These are phyloP conservation scores for Xylaria sp. DNA, from an alignment of 495 filamentous ascomycete species.

Conservation along the genomic window DNA sequence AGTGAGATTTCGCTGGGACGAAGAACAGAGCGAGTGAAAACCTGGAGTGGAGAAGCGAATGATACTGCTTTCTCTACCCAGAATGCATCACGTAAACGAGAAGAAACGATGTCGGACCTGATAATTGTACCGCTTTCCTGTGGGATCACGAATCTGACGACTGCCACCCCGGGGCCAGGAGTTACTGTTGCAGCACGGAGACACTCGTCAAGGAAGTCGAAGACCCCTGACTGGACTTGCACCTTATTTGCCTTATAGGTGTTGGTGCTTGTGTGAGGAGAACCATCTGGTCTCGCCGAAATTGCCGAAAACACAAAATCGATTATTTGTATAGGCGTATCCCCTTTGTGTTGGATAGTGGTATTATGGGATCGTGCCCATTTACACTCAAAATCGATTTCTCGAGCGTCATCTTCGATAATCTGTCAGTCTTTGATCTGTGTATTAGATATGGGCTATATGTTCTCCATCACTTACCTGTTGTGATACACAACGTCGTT, in stretches of 20 bases:
- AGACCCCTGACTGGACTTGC: constrained; percentile 19
- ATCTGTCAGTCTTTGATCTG: neutral
- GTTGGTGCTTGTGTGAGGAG: neutral
- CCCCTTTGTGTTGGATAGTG: constrained; percentile 12
- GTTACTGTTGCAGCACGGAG: constrained; percentile 25
- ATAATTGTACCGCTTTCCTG: constrained; percentile 29
- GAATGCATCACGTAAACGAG: constrained; percentile 33
- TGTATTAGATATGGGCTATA: neutral
- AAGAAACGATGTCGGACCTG: constrained; percentile 38
- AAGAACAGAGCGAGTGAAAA: constrained; percentile 25
- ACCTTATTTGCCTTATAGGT: neutral
- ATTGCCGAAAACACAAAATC: constrained; percentile 14
- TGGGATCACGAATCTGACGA: constrained; percentile 35
- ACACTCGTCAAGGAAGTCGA: constrained; percentile 32
- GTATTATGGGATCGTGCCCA: constrained; percentile 27
- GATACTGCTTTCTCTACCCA: constrained; percentile 31
- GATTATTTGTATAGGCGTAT: constrained; percentile 15
- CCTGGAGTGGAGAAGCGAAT: constrained; percentile 32
- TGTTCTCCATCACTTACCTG: neutral
- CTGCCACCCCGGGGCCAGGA: constrained; percentile 3
- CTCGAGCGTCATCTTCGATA: constrained; percentile 17
- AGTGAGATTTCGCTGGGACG: constrained; percentile 25
- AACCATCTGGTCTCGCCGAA: neutral
- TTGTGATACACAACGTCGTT: neutral
- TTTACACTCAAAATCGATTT: constrained; percentile 26